These are phyloP conservation scores for Cyberlindnera bimundalis DNA, from an alignment of 805 yeast species.

Conservation along the genomic window DNA sequence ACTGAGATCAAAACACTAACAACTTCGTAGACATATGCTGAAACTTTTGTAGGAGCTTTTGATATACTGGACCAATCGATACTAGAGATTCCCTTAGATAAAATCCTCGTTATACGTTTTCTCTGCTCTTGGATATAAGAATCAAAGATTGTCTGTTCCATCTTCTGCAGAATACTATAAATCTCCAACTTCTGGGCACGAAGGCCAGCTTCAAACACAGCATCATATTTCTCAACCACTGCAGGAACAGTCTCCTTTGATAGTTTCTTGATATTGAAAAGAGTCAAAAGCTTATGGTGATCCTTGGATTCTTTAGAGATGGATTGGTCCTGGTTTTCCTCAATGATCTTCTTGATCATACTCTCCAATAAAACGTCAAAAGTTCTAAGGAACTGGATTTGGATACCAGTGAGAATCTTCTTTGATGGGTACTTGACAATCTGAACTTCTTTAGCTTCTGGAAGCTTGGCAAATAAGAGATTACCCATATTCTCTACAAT, in stretches of 20 bases:
- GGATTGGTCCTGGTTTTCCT: slow-evolving; percentile 31
- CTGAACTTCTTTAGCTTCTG: slow-evolving; percentile 33
- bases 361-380: slow-evolving; percentile 46
- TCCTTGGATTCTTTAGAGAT: slow-evolving; percentile 32
- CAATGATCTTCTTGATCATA: slow-evolving; percentile 38
- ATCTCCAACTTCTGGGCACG: slow-evolving; percentile 42
- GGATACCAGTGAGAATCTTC: slow-evolving; percentile 36
- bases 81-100: slow-evolving; percentile 38
- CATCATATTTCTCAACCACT: slow-evolving; percentile 47
- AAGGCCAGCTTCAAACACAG: slow-evolving; percentile 44
- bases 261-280: slow-evolving; percentile 52
- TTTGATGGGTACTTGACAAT: slow-evolving; percentile 36
- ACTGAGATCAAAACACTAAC: slow-evolving; percentile 47
- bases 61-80: slow-evolving; percentile 41
- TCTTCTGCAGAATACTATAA: slow-evolving; percentile 40
- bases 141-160: slow-evolving; percentile 52
- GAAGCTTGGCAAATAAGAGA: slow-evolving; percentile 33
- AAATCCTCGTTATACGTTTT: slow-evolving; percentile 38
- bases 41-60: slow-evolving; percentile 36
- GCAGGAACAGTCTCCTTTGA: slow-evolving; percentile 44
- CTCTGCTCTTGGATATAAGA: slow-evolving; percentile 47
- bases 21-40: slow-evolving; percentile 47
- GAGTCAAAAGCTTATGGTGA: slow-evolving; percentile 45
- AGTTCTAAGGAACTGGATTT: slow-evolving; percentile 37
- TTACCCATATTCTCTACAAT: slow-evolving; percentile 33